Conservation (phyloP, 116 monocot species). For the Papilionanthe hybrid region DNA sequence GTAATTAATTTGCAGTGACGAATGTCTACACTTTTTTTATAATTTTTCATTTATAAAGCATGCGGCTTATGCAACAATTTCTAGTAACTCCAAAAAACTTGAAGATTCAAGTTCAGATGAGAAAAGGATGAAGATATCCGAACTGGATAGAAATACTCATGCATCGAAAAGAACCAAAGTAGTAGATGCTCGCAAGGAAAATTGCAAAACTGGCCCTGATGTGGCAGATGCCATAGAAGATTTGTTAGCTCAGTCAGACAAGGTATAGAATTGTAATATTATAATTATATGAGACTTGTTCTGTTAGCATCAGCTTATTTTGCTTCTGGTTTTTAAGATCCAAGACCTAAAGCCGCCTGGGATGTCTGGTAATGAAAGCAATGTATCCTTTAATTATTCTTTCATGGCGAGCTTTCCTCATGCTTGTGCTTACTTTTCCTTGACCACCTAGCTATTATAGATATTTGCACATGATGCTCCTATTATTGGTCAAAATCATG, state of each 20-base stretch:
- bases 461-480: conserved; percentile 49
- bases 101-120: conserved; percentile 16
- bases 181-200: conserved; percentile 17
- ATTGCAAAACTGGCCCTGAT: conserved; percentile 54
- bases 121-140: conserved; percentile 46
- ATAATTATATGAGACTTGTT: neutral
- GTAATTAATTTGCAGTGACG: conserved; percentile 19
- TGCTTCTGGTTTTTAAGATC: conserved; percentile 24
- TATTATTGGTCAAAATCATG: conserved; percentile 43
- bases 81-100: conserved; percentile 18
- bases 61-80: neutral
- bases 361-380: conserved; percentile 33
- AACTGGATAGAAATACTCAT: conserved; percentile 14
- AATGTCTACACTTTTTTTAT: neutral
- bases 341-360: conserved; percentile 47
- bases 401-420: neutral
- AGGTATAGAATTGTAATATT: conserved; percentile 36
- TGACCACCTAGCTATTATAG: conserved; percentile 41
- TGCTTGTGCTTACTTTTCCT: conserved; percentile 9
- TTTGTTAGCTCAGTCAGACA: conserved; percentile 77
- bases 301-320: conserved; percentile 5
- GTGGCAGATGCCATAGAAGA: conserved; percentile 92
- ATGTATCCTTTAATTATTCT: conserved; percentile 59
- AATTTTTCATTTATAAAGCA: neutral
- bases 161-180: conserved; percentile 26